phyloP scores from a whole-genome alignment of 139 green algal species.

The Tetradesmus obliquus region DNA sequence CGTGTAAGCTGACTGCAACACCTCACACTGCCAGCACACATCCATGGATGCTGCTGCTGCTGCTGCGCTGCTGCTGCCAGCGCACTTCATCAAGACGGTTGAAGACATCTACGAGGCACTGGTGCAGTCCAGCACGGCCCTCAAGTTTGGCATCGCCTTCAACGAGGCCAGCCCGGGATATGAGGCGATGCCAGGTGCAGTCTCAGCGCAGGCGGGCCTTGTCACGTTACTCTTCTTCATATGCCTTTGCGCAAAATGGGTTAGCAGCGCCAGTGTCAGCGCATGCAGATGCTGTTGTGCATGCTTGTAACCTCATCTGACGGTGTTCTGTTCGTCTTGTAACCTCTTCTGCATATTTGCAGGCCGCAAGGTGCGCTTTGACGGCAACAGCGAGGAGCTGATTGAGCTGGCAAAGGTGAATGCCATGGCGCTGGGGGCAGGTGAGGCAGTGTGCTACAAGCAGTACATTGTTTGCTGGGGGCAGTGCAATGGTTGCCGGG shows the following conservation, averaged over 20 bases:
- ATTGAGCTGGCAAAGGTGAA: conserved; percentile 48
- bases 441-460: not conserved
- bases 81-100: conserved; percentile 61
- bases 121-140: not conserved
- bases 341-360: not conserved
- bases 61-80: not conserved
- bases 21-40: not conserved
- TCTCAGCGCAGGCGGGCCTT: not conserved
- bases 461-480: too few relatives aligned
- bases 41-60: not conserved
- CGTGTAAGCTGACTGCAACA: too few relatives aligned
- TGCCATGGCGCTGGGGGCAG: conserved; percentile 44
- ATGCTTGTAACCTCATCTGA: too few relatives aligned
- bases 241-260: too few relatives aligned
- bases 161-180: conserved; percentile 48
- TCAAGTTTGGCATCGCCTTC: conserved; percentile 54
- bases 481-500: too few relatives aligned
- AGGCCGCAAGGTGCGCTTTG: conserved; percentile 50
- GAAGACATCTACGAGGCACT: conserved; percentile 46
- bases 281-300: too few relatives aligned
- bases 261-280: too few relatives aligned
- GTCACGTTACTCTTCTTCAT: too few relatives aligned
- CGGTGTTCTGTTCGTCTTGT: too few relatives aligned
- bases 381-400: conserved; percentile 50
- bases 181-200: conserved; percentile 32